Conservation (phyloP, 2,329 filamentous ascomycete genomes). For the Aspergillus luchuensis region DNA sequence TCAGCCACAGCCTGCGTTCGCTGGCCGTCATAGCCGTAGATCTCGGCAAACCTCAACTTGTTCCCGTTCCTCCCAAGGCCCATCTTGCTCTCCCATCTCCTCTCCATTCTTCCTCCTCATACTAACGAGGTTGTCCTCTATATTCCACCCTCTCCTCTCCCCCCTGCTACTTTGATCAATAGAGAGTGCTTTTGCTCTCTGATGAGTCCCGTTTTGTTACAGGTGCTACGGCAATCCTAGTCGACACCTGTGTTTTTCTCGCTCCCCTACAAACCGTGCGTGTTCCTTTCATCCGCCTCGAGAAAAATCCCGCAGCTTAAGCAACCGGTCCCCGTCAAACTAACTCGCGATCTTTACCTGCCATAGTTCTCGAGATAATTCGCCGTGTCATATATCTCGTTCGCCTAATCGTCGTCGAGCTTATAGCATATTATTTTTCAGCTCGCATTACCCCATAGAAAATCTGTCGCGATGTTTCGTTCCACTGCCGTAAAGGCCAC, state of each 20-base stretch:
- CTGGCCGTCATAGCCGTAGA: conserved; percentile 32
- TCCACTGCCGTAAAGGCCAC: conserved; percentile 44
- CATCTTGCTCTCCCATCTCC: conserved; percentile 12
- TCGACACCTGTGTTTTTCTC: conserved; percentile 41
- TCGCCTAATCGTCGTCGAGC: not conserved
- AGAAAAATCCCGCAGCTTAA: conserved; percentile 20
- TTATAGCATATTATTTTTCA: not conserved
- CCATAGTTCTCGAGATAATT: conserved; percentile 6
- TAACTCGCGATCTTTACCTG: conserved; percentile 5
- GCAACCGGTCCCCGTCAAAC: conserved; percentile 6
- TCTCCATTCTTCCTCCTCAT: conserved; percentile 9
- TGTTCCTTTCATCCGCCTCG: conserved; percentile 27
- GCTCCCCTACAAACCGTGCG: conserved; percentile 16
- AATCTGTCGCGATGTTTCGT: conserved; percentile 43
- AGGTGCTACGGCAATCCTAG: conserved; percentile 46
- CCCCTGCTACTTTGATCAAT: conserved; percentile 14
- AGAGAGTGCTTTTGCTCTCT: conserved; percentile 41
- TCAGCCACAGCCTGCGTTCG: conserved; percentile 21
- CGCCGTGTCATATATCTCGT: conserved; percentile 2
- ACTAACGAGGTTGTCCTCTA: conserved; percentile 4
- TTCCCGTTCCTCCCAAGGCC: not conserved
- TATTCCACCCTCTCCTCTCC: conserved; percentile 7
- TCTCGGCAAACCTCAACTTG: conserved; percentile 19
- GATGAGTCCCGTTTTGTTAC: conserved; percentile 41
- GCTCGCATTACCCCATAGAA: conserved; percentile 13